Evolutionary conservation across 2,329 filamentous ascomycete genomes (phyloP).

Genomic region (Colletotrichum echinochloae): DNA sequence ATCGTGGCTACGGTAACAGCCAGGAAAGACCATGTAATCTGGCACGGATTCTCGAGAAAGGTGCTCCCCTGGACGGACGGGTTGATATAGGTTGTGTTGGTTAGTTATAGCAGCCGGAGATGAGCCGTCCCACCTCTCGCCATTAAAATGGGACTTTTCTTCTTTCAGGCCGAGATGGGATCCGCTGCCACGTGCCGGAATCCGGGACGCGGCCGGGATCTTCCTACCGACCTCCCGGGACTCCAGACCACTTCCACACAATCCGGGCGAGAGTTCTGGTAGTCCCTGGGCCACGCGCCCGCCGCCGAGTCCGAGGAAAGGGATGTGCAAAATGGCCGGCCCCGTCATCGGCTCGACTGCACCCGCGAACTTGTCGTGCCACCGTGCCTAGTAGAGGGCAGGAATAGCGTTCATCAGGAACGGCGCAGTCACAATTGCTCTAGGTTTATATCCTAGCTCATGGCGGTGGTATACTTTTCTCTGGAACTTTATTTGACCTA

Average conservation of each 20-base stretch:
- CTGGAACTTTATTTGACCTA: background rate
- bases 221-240: background rate
- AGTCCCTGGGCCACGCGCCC: background rate
- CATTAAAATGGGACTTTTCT: background rate
- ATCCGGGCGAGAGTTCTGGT: background rate
- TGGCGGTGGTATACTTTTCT: background rate
- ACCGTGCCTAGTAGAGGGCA: no score
- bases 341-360: slow-evolving; percentile 13
- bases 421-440: no score
- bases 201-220: background rate
- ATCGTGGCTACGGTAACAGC: background rate
- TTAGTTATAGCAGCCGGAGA: background rate
- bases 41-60: no score
- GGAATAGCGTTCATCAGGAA: background rate
- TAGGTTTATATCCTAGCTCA: fast-evolving
- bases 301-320: background rate
- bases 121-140: background rate
- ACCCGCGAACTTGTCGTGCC: background rate
- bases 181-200: background rate
- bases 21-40: background rate
- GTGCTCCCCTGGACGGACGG: no score
- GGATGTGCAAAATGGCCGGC: background rate
- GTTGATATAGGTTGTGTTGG: background rate
- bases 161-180: background rate
- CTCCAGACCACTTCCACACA: background rate